phyloP scores from a whole-genome alignment of 1,139 yeast species.

The Hyphopichia burtonii region DNA sequence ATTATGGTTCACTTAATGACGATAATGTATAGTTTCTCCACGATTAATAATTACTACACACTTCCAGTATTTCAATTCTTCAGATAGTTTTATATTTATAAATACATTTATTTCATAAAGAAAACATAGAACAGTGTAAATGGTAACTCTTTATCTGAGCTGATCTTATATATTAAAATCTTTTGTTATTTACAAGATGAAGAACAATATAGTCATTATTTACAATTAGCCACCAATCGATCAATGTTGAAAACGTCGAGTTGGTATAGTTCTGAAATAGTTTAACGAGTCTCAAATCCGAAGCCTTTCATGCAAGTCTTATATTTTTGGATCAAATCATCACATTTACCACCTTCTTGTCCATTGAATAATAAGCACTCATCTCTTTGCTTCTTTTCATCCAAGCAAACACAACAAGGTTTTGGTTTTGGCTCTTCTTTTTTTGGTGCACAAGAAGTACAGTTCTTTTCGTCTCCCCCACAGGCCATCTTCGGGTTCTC shows the following conservation, averaged over 20 bases:
- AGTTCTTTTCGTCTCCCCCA: slow-evolving; percentile 8
- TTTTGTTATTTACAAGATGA: neutral
- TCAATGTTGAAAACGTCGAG: no score
- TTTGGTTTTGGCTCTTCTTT: slow-evolving; percentile 57
- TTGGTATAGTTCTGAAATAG: no score
- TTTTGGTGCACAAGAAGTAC: slow-evolving; percentile 4
- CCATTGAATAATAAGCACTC: slow-evolving; percentile 84
- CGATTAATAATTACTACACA: neutral
- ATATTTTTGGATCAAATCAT: slow-evolving; percentile 65
- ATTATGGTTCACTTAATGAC: slow-evolving; percentile 7
- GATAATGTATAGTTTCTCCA: neutral
- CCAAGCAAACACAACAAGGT: slow-evolving; percentile 95
- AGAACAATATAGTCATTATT: neutral
- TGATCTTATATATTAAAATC: neutral
- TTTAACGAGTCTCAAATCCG: slow-evolving; percentile 58
- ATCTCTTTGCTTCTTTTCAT: slow-evolving; percentile 80
- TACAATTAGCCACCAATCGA: no score
- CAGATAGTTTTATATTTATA: neutral
- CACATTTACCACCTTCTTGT: slow-evolving; percentile 81
- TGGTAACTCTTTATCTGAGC: neutral
- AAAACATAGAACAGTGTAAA: no score
- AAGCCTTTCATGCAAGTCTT: slow-evolving; percentile 88
- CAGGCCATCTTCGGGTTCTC: slow-evolving; percentile 5
- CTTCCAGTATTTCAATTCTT: neutral
- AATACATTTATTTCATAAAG: neutral